Percentiles rank a stretch among this genome's conserved stretches.
Evolutionary conservation across 805 yeast genomes (phyloP).

Genomic region (Danielia reshetovae): DNA sequence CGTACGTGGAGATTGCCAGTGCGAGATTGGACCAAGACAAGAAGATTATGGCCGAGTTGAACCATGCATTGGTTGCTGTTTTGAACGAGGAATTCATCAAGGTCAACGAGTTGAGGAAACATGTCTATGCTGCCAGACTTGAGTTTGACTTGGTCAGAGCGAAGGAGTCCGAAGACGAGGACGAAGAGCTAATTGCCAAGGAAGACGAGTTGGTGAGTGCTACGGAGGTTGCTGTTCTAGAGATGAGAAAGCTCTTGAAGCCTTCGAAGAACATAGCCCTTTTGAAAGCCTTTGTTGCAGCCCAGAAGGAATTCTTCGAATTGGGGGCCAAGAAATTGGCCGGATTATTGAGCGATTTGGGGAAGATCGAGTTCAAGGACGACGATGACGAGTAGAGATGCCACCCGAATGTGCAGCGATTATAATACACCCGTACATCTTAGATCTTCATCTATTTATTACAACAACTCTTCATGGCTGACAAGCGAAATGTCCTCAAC

Average conservation of each 20-base stretch:
- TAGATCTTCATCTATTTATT: not conserved
- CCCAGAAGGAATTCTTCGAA: conserved; percentile 61
- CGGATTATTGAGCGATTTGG: conserved; percentile 26
- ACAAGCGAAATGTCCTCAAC: conserved; percentile 17
- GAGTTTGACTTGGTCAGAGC: conserved; percentile 69
- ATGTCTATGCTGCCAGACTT: conserved; percentile 65
- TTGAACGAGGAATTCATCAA: conserved; percentile 58
- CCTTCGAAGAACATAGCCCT: conserved; percentile 63
- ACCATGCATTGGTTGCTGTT: conserved; percentile 48
- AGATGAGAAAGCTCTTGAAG: conserved; percentile 67
- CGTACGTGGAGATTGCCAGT: conserved; percentile 60
- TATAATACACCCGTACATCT: not conserved
- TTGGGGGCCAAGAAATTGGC: conserved; percentile 32
- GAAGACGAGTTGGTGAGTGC: conserved; percentile 82
- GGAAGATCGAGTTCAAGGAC: conserved; percentile 32
- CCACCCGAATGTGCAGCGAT: not conserved
- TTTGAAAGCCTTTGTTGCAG: conserved; percentile 61
- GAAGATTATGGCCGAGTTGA: conserved; percentile 55
- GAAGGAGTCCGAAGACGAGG: conserved; percentile 37
- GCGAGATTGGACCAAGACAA: conserved; percentile 70
- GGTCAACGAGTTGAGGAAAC: conserved; percentile 57
- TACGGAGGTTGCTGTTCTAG: conserved; percentile 72
- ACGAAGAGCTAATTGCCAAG: conserved; percentile 51
- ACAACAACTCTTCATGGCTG: too few relatives aligned
- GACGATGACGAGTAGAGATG: conserved; percentile 17